Percentiles rank a stretch among this genome's conserved stretches.
Conservation (phyloP, 305 asterid genomes). For the Fraxinus latifolia region DNA sequence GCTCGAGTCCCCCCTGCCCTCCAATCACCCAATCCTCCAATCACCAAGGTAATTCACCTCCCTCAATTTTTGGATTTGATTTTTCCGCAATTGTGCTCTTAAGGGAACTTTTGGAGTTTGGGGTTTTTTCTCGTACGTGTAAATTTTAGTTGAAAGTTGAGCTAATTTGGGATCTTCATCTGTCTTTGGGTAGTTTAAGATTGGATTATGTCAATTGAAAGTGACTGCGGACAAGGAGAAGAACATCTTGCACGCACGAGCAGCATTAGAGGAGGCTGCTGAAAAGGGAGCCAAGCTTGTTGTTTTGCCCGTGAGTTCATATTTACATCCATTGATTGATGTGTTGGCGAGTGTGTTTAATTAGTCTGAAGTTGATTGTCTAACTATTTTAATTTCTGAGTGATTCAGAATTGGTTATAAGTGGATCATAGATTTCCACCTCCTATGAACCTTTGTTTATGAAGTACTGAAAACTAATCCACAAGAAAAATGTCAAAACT, state of each 20-base stretch:
- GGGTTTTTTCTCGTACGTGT: background rate
- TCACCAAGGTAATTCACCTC: constrained; percentile 45
- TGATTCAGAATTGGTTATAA: background rate
- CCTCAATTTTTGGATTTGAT: constrained; percentile 16
- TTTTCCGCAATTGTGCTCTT: constrained; percentile 3
- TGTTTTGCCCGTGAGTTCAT: constrained; percentile 73
- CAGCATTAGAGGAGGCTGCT: constrained; percentile 81
- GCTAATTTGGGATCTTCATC: background rate
- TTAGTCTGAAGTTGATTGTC: background rate
- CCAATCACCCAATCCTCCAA: constrained; percentile 52
- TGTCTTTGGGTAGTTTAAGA: constrained; percentile 57
- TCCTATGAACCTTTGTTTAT: background rate
- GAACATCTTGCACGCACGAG: constrained; percentile 70
- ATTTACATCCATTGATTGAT: background rate
- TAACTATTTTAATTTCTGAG: background rate
- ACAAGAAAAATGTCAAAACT: background rate
- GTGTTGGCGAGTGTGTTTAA: background rate
- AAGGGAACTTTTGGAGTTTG: constrained; percentile 5
- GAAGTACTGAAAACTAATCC: background rate
- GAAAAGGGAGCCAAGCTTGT: constrained; percentile 85
- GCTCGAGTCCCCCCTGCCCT: constrained; percentile 73
- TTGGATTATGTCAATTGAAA: constrained; percentile 80
- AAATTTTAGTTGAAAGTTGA: background rate
- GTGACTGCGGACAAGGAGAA: constrained; percentile 85
- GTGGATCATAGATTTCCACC: background rate